A percentile compares a stretch with the other conserved stretches of the same genome.
These are phyloP conservation scores for Pisolithus orientalis DNA, from an alignment of 768 basidiomycete species.

Conservation along the genomic window DNA sequence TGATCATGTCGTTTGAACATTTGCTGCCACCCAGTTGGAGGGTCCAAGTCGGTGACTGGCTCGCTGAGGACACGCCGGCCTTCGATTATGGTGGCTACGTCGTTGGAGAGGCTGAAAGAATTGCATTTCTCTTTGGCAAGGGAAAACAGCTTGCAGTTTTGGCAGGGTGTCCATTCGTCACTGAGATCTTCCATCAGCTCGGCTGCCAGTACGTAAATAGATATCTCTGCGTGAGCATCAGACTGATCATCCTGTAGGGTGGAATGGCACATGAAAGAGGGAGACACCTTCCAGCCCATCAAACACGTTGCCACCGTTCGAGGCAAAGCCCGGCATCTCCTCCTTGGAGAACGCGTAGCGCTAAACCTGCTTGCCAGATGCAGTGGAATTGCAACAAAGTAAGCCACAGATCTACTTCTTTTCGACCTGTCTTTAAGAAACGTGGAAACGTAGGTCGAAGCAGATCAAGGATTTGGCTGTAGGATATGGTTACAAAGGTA, in stretches of 20 bases:
- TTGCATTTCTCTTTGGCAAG: slow-evolving; percentile 89
- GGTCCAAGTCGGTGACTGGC: slow-evolving; percentile 71
- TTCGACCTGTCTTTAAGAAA: not conserved
- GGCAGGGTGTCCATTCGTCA: slow-evolving; percentile 93
- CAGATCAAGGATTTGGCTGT: slow-evolving; percentile 72
- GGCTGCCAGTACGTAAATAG: slow-evolving; percentile 75
- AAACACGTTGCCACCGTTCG: slow-evolving; percentile 86
- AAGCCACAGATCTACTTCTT: slow-evolving; percentile 20
- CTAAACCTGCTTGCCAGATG: slow-evolving; percentile 92
- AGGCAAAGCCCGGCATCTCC: slow-evolving; percentile 81
- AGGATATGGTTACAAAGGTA: slow-evolving; percentile 75
- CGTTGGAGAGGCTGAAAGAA: slow-evolving; percentile 82
- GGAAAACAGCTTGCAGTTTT: slow-evolving; percentile 72
- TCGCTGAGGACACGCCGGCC: slow-evolving; percentile 89
- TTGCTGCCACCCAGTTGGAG: slow-evolving; percentile 95
- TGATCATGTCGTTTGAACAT: slow-evolving; percentile 38
- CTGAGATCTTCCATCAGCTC: slow-evolving; percentile 84
- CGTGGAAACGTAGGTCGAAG: slow-evolving; percentile 56
- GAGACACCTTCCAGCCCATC: slow-evolving; percentile 72
- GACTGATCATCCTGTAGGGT: slow-evolving; percentile 47
- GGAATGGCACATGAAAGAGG: slow-evolving; percentile 90
- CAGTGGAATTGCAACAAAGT: slow-evolving; percentile 96
- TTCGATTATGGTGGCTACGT: slow-evolving; percentile 97
- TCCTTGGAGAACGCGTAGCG: slow-evolving; percentile 89
- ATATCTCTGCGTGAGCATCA: not conserved